Conservation (phyloP, 176 grass and related monocot species). For the Musa schizocarpa region DNA sequence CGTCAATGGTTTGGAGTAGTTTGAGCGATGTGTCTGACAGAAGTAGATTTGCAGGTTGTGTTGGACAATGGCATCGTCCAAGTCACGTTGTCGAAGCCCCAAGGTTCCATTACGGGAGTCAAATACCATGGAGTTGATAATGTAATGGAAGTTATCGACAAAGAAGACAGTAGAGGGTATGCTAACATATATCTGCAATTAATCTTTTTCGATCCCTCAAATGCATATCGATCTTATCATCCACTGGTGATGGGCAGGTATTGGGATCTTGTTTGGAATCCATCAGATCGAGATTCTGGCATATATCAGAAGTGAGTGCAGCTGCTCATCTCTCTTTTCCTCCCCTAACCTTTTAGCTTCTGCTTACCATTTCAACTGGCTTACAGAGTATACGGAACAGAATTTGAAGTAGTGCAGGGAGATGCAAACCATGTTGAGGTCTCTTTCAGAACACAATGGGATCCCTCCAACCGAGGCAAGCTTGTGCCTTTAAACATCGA, state of each 20-base stretch:
- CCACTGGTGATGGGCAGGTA: conserved; percentile 28
- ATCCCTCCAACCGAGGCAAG: conserved; percentile 21
- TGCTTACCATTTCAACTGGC: not conserved
- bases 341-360: not conserved
- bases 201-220: too few relatives aligned
- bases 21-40: not conserved
- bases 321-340: not conserved
- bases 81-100: conserved; percentile 65
- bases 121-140: conserved; percentile 72
- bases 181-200: too few relatives aligned
- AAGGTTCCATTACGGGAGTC: conserved; percentile 56
- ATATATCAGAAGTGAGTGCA: conserved; percentile 34
- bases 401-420: conserved; percentile 37
- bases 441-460: conserved; percentile 55
- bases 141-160: conserved; percentile 69
- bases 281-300: conserved; percentile 19
- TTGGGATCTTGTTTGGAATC: conserved; percentile 53
- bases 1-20: too few relatives aligned
- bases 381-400: conserved; percentile 36
- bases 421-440: conserved; percentile 52
- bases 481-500: conserved; percentile 34
- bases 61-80: conserved; percentile 74
- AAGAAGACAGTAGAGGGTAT: conserved; percentile 83
- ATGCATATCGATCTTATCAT: too few relatives aligned
- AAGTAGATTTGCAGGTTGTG: conserved; percentile 35